Evolutionary conservation across 345 rosid species (phyloP).

Genomic region (Ricinus communis): DNA sequence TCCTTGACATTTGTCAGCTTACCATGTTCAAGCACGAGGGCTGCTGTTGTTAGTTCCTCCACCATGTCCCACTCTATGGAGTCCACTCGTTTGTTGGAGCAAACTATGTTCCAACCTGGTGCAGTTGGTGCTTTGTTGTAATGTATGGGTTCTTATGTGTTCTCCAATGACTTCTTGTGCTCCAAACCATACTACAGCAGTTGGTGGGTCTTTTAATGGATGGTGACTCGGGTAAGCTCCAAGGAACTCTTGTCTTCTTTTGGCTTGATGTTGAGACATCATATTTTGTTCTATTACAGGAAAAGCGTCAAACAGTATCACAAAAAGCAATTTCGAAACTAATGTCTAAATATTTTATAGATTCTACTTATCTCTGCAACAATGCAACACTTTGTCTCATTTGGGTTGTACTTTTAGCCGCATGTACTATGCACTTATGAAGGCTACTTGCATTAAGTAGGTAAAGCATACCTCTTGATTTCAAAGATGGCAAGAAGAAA

Average conservation of each 20-base stretch:
- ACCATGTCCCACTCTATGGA: slow-evolving; percentile 20
- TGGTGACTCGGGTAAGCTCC: neutral
- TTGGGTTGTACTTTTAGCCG: too few species aligned
- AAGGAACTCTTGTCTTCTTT: too few species aligned
- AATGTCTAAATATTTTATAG: too few species aligned
- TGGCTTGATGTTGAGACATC: too few species aligned
- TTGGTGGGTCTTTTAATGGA: neutral
- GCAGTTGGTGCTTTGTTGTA: slow-evolving; percentile 7
- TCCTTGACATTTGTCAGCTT: neutral
- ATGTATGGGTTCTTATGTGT: slow-evolving; percentile 12
- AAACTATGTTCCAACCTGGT: slow-evolving; percentile 15
- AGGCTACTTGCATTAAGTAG: too few species aligned
- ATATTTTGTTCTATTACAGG: neutral
- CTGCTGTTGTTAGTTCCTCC: slow-evolving; percentile 11
- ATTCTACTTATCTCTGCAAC: too few species aligned
- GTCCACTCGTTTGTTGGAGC: slow-evolving; percentile 19
- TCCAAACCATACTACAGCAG: neutral
- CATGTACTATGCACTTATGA: too few species aligned
- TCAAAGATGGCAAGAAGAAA: too few species aligned
- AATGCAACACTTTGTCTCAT: too few species aligned
- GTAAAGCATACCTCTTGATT: too few species aligned
- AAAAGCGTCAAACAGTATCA: neutral
- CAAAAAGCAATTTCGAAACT: neutral
- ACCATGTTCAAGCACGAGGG: slow-evolving; percentile 21
- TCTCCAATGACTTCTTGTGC: neutral